A percentile compares a stretch with the other conserved stretches of the same genome.
These are phyloP conservation scores for Penicillium waksmanii DNA, from an alignment of 495 filamentous ascomycete species.

Conservation along the genomic window DNA sequence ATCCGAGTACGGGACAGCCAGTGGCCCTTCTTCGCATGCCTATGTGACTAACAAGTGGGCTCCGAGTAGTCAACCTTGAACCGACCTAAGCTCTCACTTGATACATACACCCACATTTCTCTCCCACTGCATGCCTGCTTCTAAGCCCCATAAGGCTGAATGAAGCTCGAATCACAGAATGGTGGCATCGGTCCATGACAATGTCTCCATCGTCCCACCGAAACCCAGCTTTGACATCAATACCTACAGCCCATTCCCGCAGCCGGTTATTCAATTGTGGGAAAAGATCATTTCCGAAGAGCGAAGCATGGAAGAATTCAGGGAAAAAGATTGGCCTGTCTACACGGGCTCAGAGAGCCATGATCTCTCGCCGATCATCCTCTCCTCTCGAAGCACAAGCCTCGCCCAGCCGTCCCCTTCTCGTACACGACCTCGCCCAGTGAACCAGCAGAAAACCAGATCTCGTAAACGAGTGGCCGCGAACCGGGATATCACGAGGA, in stretches of 20 bases:
- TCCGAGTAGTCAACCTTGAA: neutral
- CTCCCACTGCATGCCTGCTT: neutral
- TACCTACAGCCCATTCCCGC: conserved; percentile 22
- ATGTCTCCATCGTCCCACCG: conserved; percentile 27
- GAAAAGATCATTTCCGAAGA: conserved; percentile 35
- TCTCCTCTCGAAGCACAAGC: neutral
- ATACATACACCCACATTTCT: neutral
- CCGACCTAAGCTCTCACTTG: neutral
- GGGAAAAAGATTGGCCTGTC: conserved; percentile 13
- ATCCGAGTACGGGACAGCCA: too few species aligned
- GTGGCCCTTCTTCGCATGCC: too few species aligned
- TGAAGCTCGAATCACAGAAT: conserved; percentile 7
- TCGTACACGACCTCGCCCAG: neutral
- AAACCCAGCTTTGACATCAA: conserved; percentile 24
- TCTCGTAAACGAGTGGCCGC: neutral
- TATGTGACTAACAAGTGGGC: too few species aligned
- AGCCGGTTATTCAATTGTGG: too few species aligned
- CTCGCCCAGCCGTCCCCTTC: neutral
- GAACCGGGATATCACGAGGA: conserved; percentile 12
- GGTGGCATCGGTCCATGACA: conserved; percentile 2
- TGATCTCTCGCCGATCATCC: neutral
- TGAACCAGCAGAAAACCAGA: neutral
- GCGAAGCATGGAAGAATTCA: conserved; percentile 25
- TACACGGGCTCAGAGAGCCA: neutral
- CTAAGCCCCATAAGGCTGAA: neutral